Percentiles rank a stretch among this genome's conserved stretches.
These are phyloP conservation scores for Xerophyta viscosa DNA, from an alignment of 106 monocot genomes.

Conservation along the genomic window DNA sequence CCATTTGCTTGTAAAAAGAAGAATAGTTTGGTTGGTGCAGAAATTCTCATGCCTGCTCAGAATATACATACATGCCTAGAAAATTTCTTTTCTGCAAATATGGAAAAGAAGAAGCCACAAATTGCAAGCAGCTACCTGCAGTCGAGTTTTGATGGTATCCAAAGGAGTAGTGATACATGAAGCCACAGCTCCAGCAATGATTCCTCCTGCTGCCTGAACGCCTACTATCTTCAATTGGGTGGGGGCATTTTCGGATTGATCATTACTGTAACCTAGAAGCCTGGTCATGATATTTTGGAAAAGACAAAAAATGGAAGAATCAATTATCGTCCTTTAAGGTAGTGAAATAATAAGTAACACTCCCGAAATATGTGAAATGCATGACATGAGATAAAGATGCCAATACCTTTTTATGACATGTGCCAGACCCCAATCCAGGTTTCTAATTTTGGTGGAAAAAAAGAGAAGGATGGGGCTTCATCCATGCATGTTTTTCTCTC, in stretches of 20 bases:
- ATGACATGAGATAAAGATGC: too few species aligned
- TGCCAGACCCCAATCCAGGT: too few species aligned
- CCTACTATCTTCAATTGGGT: constrained; percentile 34
- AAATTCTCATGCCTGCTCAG: too few species aligned
- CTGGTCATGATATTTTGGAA: constrained; percentile 26
- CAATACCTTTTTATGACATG: too few species aligned
- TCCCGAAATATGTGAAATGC: too few species aligned
- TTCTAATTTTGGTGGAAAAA: too few species aligned
- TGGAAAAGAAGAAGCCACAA: not conserved
- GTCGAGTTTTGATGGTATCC: constrained; percentile 89
- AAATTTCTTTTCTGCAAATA: not conserved
- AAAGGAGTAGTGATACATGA: constrained; percentile 87
- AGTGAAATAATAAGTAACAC: too few species aligned
- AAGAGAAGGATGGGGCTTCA: too few species aligned
- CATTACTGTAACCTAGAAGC: constrained; percentile 40
- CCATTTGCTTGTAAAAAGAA: too few species aligned
- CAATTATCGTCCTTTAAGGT: not conserved
- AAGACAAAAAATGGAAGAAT: not conserved
- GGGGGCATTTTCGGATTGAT: constrained; percentile 26
- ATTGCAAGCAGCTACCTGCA: constrained; percentile 75
- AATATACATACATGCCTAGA: too few species aligned
- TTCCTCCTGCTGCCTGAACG: constrained; percentile 79
- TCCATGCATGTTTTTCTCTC: too few species aligned
- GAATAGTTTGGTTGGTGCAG: too few species aligned
- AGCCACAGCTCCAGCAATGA: constrained; percentile 76